A percentile compares a stretch with the other conserved stretches of the same genome.
Conservation (phyloP, 257 asterid genomes). For the Coffea canephora region DNA sequence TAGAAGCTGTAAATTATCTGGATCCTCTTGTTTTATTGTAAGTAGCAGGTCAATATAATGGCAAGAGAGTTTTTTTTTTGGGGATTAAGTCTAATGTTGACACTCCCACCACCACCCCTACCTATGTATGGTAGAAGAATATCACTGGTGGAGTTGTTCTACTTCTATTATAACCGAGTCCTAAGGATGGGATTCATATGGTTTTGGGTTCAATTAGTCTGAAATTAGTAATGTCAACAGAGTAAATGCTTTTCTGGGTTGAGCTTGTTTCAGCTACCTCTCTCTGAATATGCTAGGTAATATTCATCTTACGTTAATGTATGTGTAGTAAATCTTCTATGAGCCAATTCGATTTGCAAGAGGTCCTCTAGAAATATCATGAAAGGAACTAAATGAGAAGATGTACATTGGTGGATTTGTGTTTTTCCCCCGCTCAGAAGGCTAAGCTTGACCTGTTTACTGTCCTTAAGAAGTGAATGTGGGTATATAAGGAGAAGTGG, state of each 20-base stretch:
- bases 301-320: not conserved
- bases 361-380: no score
- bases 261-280: not conserved
- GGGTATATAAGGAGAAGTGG: not conserved
- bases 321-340: not conserved
- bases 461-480: not conserved
- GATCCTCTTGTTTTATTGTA: not conserved
- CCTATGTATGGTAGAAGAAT: not conserved
- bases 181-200: conserved; percentile 2
- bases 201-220: not conserved
- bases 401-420: not conserved
- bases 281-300: not conserved
- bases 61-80: not conserved
- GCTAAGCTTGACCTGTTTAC: not conserved
- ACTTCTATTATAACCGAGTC: not conserved
- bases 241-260: not conserved
- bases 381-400: not conserved
- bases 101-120: not conserved
- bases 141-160: not conserved
- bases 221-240: not conserved
- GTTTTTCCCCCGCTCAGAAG: not conserved
- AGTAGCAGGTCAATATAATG: not conserved
- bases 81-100: not conserved
- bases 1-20: not conserved
- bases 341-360: not conserved